Percentiles rank a stretch among this genome's conserved stretches.
phyloP scores from a whole-genome alignment of 139 green algal species.

The Tetraselmis striata region DNA sequence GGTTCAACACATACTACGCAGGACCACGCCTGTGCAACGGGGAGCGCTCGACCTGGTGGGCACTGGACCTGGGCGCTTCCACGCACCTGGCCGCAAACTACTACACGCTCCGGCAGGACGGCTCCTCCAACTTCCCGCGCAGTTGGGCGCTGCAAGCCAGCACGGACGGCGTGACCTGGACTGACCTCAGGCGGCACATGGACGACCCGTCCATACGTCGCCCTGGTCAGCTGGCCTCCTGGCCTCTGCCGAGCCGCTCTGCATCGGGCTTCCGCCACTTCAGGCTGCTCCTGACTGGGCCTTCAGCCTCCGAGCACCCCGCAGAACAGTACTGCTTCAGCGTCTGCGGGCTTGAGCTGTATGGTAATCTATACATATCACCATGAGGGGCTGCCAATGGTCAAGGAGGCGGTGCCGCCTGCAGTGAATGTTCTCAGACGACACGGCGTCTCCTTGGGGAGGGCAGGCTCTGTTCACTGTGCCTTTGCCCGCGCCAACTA shows the following conservation, averaged over 20 bases:
- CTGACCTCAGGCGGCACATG: slow-evolving; percentile 52
- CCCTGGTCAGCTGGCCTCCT: slow-evolving; percentile 70
- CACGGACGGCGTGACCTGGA: slow-evolving; percentile 53
- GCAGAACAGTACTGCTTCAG: not conserved
- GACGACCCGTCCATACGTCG: slow-evolving; percentile 54
- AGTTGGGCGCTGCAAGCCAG: slow-evolving; percentile 73
- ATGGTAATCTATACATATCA: not conserved
- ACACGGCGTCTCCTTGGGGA: too few relatives aligned
- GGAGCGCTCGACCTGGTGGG: slow-evolving; percentile 50
- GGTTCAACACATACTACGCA: too few relatives aligned
- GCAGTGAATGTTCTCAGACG: too few relatives aligned
- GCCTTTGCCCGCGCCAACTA: too few relatives aligned
- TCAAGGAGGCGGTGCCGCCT: too few relatives aligned
- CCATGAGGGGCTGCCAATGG: too few relatives aligned
- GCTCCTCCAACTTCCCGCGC: slow-evolving; percentile 58
- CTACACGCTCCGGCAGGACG: slow-evolving; percentile 80
- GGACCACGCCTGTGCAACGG: not conserved
- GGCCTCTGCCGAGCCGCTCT: slow-evolving; percentile 58
- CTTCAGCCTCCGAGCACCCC: slow-evolving; percentile 7
- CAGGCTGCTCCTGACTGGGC: slow-evolving; percentile 50
- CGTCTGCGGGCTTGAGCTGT: not conserved
- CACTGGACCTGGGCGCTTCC: slow-evolving; percentile 59
- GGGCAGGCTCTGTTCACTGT: too few relatives aligned
- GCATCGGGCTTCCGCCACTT: slow-evolving; percentile 59
- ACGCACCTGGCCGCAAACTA: slow-evolving; percentile 65